These are phyloP conservation scores for Bidens hawaiensis DNA, from an alignment of 140 eudicot genomes.

Conservation along the genomic window DNA sequence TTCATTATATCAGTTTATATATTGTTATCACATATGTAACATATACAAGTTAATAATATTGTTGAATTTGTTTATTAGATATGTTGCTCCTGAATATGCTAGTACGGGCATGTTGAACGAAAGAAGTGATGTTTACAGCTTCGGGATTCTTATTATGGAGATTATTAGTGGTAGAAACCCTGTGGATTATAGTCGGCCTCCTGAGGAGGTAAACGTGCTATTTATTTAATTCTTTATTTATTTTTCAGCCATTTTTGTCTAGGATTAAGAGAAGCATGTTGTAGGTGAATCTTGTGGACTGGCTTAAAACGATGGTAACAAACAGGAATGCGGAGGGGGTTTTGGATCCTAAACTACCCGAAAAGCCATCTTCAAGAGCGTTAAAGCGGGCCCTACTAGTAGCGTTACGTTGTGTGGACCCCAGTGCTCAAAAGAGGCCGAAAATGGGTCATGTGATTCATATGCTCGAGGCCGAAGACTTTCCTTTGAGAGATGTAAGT, in stretches of 20 bases:
- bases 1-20: neutral
- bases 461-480: constrained; percentile 89
- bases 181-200: constrained; percentile 87
- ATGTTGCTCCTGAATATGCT: constrained; percentile 98
- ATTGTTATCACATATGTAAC: neutral
- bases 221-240: neutral
- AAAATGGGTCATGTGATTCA: constrained; percentile 93
- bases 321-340: constrained; percentile 75
- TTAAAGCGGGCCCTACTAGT: constrained; percentile 76
- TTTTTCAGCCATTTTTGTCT: neutral
- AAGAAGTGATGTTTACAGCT: constrained; percentile 89
- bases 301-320: constrained; percentile 93
- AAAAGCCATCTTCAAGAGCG: constrained; percentile 90
- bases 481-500: constrained; percentile 86
- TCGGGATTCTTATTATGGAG: constrained; percentile 92
- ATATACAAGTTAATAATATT: neutral
- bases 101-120: constrained; percentile 96
- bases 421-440: constrained; percentile 89
- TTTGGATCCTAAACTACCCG: constrained; percentile 81
- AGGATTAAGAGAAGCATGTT: neutral
- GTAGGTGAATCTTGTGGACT: constrained; percentile 85
- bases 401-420: constrained; percentile 90
- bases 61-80: constrained; percentile 34
- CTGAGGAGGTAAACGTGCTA: constrained; percentile 63
- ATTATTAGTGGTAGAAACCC: constrained; percentile 82